A percentile compares a stretch with the other conserved stretches of the same genome.
These are phyloP conservation scores for Pichia pseudocactophila DNA, from an alignment of 805 yeast species.

Conservation along the genomic window DNA sequence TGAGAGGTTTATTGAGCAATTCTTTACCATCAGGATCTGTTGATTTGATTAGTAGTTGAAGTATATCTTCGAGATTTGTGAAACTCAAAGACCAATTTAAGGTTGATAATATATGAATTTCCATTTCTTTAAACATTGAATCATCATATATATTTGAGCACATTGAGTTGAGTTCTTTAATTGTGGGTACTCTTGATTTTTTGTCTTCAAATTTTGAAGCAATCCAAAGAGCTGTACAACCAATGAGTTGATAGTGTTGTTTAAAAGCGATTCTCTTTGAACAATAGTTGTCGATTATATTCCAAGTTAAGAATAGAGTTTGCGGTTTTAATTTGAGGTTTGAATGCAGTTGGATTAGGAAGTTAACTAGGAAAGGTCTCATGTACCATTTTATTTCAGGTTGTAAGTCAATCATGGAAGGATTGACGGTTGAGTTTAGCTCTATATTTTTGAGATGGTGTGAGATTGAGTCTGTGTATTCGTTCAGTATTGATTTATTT, in stretches of 20 bases:
- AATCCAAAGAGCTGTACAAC: slow-evolving; percentile 88
- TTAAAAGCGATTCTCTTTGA: slow-evolving; percentile 76
- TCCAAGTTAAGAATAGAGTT: slow-evolving; percentile 61
- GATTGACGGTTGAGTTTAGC: slow-evolving; percentile 31
- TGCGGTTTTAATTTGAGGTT: slow-evolving; percentile 54
- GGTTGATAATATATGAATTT: slow-evolving; percentile 33
- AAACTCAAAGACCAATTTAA: slow-evolving; percentile 35
- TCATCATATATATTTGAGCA: slow-evolving; percentile 50
- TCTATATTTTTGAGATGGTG: slow-evolving; percentile 35
- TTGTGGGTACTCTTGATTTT: slow-evolving; percentile 48
- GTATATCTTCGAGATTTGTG: slow-evolving; percentile 45
- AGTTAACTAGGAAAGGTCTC: slow-evolving; percentile 71
- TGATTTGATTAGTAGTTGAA: slow-evolving; percentile 31
- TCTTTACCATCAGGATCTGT: slow-evolving; percentile 28
- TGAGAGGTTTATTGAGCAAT: slow-evolving; percentile 20
- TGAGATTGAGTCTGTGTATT: slow-evolving; percentile 34
- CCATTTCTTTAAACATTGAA: slow-evolving; percentile 39
- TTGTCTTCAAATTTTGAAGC: slow-evolving; percentile 73
- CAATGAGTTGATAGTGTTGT: slow-evolving; percentile 84
- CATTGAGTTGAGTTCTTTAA: slow-evolving; percentile 45
- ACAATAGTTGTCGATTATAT: slow-evolving; percentile 84
- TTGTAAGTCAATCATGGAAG: slow-evolving; percentile 65
- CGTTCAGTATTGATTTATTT: slow-evolving; percentile 34
- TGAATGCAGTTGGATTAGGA: slow-evolving; percentile 57
- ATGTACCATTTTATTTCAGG: slow-evolving; percentile 74